A percentile compares a stretch with the other conserved stretches of the same genome.
Evolutionary conservation across 2,329 filamentous ascomycete genomes (phyloP).

Genomic region (Colletotrichum echinochloae): DNA sequence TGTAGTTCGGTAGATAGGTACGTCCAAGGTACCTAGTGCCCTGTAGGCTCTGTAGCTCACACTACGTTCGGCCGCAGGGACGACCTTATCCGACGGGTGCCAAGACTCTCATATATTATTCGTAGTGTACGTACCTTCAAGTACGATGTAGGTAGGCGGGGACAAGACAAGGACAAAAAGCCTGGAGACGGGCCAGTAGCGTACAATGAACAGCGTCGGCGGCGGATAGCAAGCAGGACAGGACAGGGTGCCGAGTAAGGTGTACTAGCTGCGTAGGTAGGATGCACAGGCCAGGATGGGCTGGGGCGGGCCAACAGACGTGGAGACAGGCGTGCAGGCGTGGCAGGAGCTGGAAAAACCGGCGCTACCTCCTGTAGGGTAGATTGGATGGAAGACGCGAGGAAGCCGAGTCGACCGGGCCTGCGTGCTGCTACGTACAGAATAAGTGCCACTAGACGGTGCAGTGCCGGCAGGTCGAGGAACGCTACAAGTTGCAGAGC

Average conservation of each 20-base stretch:
- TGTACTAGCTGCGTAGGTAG: too few species aligned
- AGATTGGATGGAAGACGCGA: constrained; percentile 2
- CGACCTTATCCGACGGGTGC: background rate
- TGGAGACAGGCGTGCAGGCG: constrained; percentile 6
- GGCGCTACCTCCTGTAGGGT: too few species aligned
- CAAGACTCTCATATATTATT: background rate
- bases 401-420: constrained; percentile 28
- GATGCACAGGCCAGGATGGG: constrained; percentile 13
- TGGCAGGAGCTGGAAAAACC: constrained; percentile 7
- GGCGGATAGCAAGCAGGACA: background rate
- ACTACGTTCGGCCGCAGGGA: background rate
- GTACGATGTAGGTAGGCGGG: background rate
- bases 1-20: background rate
- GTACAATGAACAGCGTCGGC: background rate
- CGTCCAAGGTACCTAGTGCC: background rate
- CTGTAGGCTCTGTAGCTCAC: background rate
- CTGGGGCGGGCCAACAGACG: background rate
- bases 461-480: background rate
- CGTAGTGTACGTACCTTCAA: background rate
- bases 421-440: background rate
- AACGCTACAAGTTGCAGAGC: constrained; percentile 18
- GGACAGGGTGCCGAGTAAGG: constrained; percentile 9
- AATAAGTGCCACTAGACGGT: background rate
- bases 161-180: background rate
- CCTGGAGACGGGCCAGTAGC: background rate